Percentiles rank a stretch among this genome's conserved stretches.
These are phyloP conservation scores for Verbena officinalis DNA, from an alignment of 257 asterid species.

Conservation along the genomic window DNA sequence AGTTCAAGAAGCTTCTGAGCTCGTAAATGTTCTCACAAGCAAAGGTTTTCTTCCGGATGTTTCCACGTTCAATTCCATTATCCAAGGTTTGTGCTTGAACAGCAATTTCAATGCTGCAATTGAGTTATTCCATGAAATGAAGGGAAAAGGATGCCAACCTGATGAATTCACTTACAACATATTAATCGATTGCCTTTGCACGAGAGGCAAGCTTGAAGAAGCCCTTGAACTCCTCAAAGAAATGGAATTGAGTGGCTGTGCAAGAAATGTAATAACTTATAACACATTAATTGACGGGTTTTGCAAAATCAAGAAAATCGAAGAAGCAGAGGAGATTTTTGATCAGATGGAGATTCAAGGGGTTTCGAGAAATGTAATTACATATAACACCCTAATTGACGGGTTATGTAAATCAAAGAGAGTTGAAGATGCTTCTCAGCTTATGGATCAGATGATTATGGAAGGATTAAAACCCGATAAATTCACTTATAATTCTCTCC, in stretches of 20 bases:
- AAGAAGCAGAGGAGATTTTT: conserved; percentile 86
- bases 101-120: conserved; percentile 52
- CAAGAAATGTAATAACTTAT: conserved; percentile 71
- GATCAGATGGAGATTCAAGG: conserved; percentile 92
- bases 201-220: conserved; percentile 64
- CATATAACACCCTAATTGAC: conserved; percentile 85
- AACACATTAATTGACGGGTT: conserved; percentile 81
- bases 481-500: conserved; percentile 75
- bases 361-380: conserved; percentile 67
- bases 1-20: conserved; percentile 78
- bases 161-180: conserved; percentile 91
- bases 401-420: conserved; percentile 78
- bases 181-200: conserved; percentile 72
- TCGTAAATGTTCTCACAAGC: conserved; percentile 58
- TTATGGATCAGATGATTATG: conserved; percentile 90
- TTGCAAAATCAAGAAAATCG: conserved; percentile 72
- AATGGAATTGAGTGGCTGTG: conserved; percentile 84
- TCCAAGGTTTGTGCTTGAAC: conserved; percentile 71
- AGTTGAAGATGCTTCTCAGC: conserved; percentile 86
- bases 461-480: conserved; percentile 86
- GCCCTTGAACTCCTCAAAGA: conserved; percentile 72
- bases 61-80: conserved; percentile 75
- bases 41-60: conserved; percentile 75
- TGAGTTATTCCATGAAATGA: conserved; percentile 78
- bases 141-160: conserved; percentile 71